A percentile compares a stretch with the other conserved stretches of the same genome.
phyloP scores from a whole-genome alignment of 2,329 filamentous ascomycete genomes.

The Mycosphaerella sp. region DNA sequence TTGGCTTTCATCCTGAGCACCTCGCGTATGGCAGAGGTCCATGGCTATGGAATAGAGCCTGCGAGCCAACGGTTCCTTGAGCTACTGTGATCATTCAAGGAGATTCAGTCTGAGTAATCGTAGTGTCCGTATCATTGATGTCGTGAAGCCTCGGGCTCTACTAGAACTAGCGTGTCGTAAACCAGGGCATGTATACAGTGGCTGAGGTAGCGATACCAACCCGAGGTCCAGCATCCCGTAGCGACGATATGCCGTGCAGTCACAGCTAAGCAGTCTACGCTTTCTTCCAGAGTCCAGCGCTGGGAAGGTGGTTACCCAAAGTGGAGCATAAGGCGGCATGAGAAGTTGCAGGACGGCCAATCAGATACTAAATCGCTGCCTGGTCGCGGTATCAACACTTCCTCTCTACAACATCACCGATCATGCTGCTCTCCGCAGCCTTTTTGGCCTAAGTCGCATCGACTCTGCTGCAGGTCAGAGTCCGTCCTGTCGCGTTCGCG shows the following conservation, averaged over 20 bases:
- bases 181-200: background rate
- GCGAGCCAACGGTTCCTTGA: background rate
- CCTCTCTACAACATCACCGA: background rate
- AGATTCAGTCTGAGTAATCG: background rate
- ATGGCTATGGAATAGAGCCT: background rate
- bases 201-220: background rate
- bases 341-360: background rate
- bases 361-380: background rate
- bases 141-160: background rate
- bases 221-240: background rate
- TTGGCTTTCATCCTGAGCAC: background rate
- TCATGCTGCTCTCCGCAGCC: background rate
- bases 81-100: background rate
- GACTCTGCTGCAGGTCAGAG: slow-evolving; percentile 5
- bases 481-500: slow-evolving; percentile 1
- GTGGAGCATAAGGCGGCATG: background rate
- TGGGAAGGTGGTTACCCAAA: background rate
- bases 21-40: background rate
- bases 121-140: background rate
- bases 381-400: background rate
- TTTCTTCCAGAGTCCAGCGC: background rate
- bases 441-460: background rate
- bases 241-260: background rate
- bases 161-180: background rate
- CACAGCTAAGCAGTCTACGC: background rate